Conservation (phyloP, 805 yeast genomes). For the Sugiyamaella americana region DNA sequence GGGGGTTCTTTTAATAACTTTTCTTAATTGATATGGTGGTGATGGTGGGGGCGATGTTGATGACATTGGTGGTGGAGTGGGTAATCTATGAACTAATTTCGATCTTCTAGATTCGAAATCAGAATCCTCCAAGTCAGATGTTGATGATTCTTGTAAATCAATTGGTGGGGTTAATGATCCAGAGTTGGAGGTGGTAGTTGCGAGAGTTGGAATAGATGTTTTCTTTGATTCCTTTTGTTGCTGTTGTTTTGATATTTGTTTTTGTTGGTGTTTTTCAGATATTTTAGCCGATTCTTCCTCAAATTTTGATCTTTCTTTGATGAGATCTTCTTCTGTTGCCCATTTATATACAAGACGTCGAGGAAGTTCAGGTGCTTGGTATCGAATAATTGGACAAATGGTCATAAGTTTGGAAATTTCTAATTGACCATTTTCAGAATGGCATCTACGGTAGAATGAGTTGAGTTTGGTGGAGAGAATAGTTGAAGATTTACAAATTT, state of each 20-base stretch:
- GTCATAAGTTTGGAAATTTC: background rate
- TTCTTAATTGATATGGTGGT: slow-evolving; percentile 17
- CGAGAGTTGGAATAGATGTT: slow-evolving; percentile 5
- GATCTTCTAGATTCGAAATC: background rate
- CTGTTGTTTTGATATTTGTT: slow-evolving; percentile 2
- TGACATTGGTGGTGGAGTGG: slow-evolving; percentile 1
- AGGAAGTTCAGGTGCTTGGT: slow-evolving; percentile 25
- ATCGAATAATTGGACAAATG: slow-evolving; percentile 26
- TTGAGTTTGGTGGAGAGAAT: slow-evolving; percentile 31
- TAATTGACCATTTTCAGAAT: slow-evolving; percentile 17
- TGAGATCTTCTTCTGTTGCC: slow-evolving; percentile 11
- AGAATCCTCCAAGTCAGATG: background rate
- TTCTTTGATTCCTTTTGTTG: slow-evolving; percentile 9
- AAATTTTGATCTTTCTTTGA: background rate
- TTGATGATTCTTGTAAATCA: background rate
- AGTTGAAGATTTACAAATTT: slow-evolving; percentile 27
- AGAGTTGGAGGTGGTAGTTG: background rate
- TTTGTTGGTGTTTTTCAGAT: background rate
- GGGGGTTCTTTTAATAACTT: slow-evolving; percentile 20
- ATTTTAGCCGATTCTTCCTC: background rate
- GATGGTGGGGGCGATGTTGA: slow-evolving; percentile 11
- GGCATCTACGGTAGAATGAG: slow-evolving; percentile 28
- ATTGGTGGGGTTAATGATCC: slow-evolving; percentile 4
- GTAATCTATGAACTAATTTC: background rate
- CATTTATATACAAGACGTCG: slow-evolving; percentile 27